Conservation (phyloP, 495 filamentous ascomycete species). For the Aspergillus haitiensis region DNA sequence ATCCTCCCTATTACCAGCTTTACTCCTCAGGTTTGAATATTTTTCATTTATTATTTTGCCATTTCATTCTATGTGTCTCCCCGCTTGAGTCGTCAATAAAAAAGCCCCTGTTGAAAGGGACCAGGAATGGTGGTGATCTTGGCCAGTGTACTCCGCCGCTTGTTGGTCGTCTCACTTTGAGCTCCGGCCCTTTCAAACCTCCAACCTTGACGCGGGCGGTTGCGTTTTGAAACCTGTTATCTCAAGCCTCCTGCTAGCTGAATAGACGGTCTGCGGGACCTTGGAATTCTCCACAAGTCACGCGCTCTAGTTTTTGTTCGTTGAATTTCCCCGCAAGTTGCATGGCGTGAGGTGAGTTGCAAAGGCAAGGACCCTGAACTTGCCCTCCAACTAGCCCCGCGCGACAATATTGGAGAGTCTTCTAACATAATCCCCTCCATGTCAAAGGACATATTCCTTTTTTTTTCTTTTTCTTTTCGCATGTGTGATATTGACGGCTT, state of each 20-base stretch:
- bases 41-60: conserved; percentile 2
- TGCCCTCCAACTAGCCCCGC: conserved; percentile 23
- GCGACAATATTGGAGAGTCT: conserved; percentile 11
- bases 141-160: conserved; percentile 33
- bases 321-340: conserved; percentile 30
- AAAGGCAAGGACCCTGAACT: conserved; percentile 20
- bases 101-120: conserved; percentile 22
- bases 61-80: conserved; percentile 10
- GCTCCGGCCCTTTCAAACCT: conserved; percentile 28
- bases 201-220: conserved; percentile 22
- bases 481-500: conserved; percentile 6
- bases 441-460: not conserved
- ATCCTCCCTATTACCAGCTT: conserved; percentile 12
- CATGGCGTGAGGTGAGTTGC: conserved; percentile 32
- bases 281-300: conserved; percentile 5
- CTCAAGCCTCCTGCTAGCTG: conserved; percentile 8
- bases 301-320: conserved; percentile 17
- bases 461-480: not conserved
- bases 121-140: conserved; percentile 34
- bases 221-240: conserved; percentile 12
- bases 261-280: conserved; percentile 9
- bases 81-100: conserved; percentile 3
- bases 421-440: conserved; percentile 13
- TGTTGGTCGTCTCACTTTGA: conserved; percentile 35
- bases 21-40: conserved; percentile 10